Base-by-base conservation (phyloP, 2,329 filamentous ascomycete genomes). In the Phaeosphaeriaceae sp. region DNA sequence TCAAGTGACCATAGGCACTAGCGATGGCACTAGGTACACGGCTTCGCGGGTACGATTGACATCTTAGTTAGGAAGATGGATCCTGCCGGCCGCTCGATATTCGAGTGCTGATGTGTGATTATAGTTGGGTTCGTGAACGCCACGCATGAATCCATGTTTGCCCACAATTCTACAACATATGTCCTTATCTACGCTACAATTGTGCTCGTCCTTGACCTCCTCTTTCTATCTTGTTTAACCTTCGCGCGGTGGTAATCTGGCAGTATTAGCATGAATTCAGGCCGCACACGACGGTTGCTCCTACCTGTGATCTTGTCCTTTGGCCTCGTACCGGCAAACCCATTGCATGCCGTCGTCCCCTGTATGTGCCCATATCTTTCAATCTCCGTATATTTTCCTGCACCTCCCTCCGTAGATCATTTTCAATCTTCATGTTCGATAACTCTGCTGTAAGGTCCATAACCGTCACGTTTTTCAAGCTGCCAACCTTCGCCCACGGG, bases 401-500 rank as follows among this genome's bases (percentile, higher is more conserved):
- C 30, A 97, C 77, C 50, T 90, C 78, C 69, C 88, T 84, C 66
- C 86, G 81, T 57, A 95, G 81, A 66, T 97, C 92, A 73, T 89
- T 96, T 74, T 97, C 94, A 65, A 97, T 90, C 52, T 89, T 96
- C 90, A 99, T 92, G 46, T 86, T 87, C 13, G 91, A 90, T 33
- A 99, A 80, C 67, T 96, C 90, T 42, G 88, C 88, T 17, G 89
- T 94, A 52, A 99, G 80, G 44, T 89, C 87, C 43, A 90, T 87
- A 61, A 96, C 79, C 52, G 91, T 92, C 71, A 88, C 86, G 51
- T 87, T 85, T 36, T 85, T 81, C 16, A 99, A 77, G 6, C 85
- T 81, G 71, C 89, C 89, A 61, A 97, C 81, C 68, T 87, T 89
- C 59, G 90, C 89, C 48, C 84, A 87, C 23, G 90, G 87, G 77